Percentiles rank a stretch among this genome's conserved stretches.
phyloP scores from a whole-genome alignment of 164 flowering plant species.

The Stephania cephalantha region DNA sequence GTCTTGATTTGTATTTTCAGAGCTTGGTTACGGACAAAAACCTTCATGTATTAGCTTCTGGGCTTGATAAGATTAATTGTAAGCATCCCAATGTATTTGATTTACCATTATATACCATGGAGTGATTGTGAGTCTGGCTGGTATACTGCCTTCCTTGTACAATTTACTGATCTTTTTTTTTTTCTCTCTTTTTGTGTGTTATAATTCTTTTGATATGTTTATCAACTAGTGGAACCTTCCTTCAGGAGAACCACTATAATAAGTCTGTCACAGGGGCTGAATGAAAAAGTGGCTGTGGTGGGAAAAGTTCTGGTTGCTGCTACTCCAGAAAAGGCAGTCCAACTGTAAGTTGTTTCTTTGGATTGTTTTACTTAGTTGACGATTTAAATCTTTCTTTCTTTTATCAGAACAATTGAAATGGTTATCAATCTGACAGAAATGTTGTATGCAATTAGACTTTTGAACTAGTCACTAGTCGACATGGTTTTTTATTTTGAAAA shows the following conservation, averaged over 20 bases:
- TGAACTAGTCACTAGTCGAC: background rate
- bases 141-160: background rate
- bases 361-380: background rate
- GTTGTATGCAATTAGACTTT: background rate
- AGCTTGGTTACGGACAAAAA: slow-evolving; percentile 47
- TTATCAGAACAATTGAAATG: background rate
- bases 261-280: slow-evolving; percentile 56
- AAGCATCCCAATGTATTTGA: slow-evolving; percentile 23
- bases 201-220: slow-evolving; percentile 1
- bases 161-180: slow-evolving; percentile 5
- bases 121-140: background rate
- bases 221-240: slow-evolving; percentile 43
- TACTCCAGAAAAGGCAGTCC: slow-evolving; percentile 55
- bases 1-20: slow-evolving; percentile 28
- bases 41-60: slow-evolving; percentile 45
- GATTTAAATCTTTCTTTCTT: background rate
- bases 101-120: background rate
- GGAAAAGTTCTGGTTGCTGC: slow-evolving; percentile 65
- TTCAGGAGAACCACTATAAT: slow-evolving; percentile 44
- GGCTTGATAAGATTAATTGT: slow-evolving; percentile 45
- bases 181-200: background rate
- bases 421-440: background rate
- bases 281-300: slow-evolving; percentile 49
- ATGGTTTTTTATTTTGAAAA: background rate
- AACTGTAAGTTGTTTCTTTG: slow-evolving; percentile 48